Conservation (phyloP, 2,329 filamentous ascomycete genomes). For the Lasiodiplodia sp. region DNA sequence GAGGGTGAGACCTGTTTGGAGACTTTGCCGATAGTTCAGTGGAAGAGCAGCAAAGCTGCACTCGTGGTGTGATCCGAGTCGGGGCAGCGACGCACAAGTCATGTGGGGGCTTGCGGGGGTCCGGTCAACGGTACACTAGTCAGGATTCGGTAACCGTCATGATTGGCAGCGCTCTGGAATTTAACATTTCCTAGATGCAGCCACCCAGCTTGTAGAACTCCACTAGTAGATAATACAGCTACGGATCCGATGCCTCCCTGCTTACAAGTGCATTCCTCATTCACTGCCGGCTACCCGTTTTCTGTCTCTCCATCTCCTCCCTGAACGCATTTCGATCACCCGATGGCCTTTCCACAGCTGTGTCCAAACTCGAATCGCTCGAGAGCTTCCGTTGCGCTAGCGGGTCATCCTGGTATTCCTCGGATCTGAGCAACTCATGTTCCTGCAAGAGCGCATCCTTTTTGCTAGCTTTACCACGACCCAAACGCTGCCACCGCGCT, state of each 20-base stretch:
- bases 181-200: neutral
- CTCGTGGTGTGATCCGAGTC: neutral
- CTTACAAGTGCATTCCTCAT: neutral
- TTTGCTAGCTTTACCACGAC: conserved; percentile 37
- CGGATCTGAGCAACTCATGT: conserved; percentile 34
- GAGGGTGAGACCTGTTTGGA: neutral
- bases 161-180: neutral
- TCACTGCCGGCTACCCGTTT: conserved; percentile 38
- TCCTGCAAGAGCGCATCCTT: conserved; percentile 43
- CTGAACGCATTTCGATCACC: conserved; percentile 44
- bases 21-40: neutral
- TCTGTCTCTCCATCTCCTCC: conserved; percentile 48
- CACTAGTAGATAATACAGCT: neutral
- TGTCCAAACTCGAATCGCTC: conserved; percentile 39
- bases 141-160: neutral
- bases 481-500: conserved; percentile 46
- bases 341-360: conserved; percentile 37
- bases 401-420: conserved; percentile 29
- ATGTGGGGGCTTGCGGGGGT: neutral
- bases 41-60: neutral
- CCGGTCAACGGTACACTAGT: neutral
- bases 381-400: neutral
- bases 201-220: neutral
- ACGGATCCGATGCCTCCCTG: neutral
- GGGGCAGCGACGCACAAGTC: neutral